Evolutionary conservation across 164 flowering plant species (phyloP), one percentile per base, ranked within the genome.

Genomic region (Paratinospora sagittata): DNA sequence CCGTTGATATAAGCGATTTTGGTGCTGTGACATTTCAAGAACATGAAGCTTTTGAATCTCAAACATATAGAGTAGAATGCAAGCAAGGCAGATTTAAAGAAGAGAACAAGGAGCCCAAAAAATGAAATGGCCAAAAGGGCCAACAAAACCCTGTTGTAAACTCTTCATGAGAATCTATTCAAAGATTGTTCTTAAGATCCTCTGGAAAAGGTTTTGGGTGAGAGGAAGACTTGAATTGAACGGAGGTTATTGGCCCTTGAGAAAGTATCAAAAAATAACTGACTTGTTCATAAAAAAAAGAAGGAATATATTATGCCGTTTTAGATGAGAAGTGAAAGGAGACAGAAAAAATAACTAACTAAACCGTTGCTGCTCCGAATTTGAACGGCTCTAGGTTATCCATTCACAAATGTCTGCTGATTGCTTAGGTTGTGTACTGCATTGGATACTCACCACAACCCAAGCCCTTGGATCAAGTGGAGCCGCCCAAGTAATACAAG

Each of bases 41-140:
- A 27, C 4, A 19, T 36, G 17, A 13, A 14, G 49, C 8, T 27
- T 43, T 64, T 43, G 12, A 19, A 66, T 34, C 13, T 4, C 21
- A 55, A 61, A 27, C 67, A 64, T n/a, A n/a, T 70, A 66, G 76
- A 78, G 81, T 76, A 63, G 69, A 72, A 70, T 11, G 71, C 37
- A 76, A 78, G 81, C 39, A 76, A 71, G 45, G 74, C 19, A 73
- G 64, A 78, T 78, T 52, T 58, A 34, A 43, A 7, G 49, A 11
- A 52, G 47, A 71, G 63, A 17, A 67, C 8, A 47, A 49, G 10
- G n/a, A n/a, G 12, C 70, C 21, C 36, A 26, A 2, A 26, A 33
- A 43, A 26, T 13, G 27, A 24, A 24, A 67, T 1, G 24, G 27
- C 21, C 8, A 69, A 14, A 34, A n/a, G n/a, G n/a, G n/a, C n/a